Evolutionary conservation across 768 basidiomycete species (phyloP), one percentile per base, ranked within the genome.

Genomic region (Boletus fagicola): DNA sequence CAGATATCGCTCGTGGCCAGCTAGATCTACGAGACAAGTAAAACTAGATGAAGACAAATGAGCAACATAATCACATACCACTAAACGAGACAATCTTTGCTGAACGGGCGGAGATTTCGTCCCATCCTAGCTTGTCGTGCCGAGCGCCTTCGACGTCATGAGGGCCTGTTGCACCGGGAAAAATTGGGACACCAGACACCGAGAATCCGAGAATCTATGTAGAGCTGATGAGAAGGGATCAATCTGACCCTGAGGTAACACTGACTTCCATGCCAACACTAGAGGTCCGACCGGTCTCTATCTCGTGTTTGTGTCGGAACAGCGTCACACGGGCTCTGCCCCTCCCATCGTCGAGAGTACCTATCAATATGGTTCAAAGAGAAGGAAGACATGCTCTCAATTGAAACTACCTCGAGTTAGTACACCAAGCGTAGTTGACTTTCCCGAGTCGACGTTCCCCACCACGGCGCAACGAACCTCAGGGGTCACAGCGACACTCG

Each of bases 401-500:
- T 30, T 36, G 26, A 33, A 44, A 63, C 62, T 77, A 81, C 94
- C 96, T 71, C 94, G 80, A n/a, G 96, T 98, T 12, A 99, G 76
- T 9, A 98, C 97, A 48, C 95, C 95, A 18, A 97, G 77, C 12
- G 92, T 96, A 18, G 95, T 96, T 3, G 90, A 93, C 72, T 98
- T 98, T 0, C 96, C 96, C 53, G 91, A 90, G 68, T 92, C 89
- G 30, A 94, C 92, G 67, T 97, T 98, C 4, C 97, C 97, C 6
- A 98, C 92, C 2, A 97, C 94, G 0, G 96, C 95, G 64, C 94
- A 93, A 33, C 97, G 83, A 2, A 97, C 93, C 74, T 99, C 96
- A 8, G 91, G 88, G n/a, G 87, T 90, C 39, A 84, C 72, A 22
- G 88, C 83, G 3, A 92, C 85, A 65, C 79, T 87, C 5, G 83